These are phyloP conservation scores for Acorus calamus DNA, from an alignment of 106 monocot species.

Conservation along the genomic window DNA sequence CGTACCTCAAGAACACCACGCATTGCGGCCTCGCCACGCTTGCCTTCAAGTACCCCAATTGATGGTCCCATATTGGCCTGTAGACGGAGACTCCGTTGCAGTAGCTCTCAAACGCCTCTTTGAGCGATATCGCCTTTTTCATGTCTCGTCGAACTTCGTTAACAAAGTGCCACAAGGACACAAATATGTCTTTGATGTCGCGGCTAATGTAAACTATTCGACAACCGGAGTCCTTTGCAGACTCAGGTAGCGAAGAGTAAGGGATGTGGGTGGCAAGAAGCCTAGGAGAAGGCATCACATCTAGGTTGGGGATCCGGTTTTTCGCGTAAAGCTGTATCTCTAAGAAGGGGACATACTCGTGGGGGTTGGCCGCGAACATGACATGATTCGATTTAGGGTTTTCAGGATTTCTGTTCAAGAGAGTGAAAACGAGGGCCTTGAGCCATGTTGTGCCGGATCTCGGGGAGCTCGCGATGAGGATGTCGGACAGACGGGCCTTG, in stretches of 20 bases:
- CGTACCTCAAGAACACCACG: conserved; percentile 4
- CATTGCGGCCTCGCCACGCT: not conserved
- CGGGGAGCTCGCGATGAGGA: no score
- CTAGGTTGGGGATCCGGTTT: not conserved
- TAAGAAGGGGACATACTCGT: conserved; percentile 8
- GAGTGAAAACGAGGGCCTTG: no score
- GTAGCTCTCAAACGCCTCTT: not conserved
- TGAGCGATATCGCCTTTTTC: not conserved
- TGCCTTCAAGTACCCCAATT: conserved; percentile 2
- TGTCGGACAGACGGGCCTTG: no score
- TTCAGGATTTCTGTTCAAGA: no score
- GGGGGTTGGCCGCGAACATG: not conserved
- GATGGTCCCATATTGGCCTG: conserved; percentile 5
- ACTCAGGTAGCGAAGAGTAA: not conserved
- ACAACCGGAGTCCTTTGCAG: not conserved
- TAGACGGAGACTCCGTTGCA: conserved; percentile 1
- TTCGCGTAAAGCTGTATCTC: not conserved
- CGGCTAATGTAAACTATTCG: conserved; percentile 8
- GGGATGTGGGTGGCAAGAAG: conserved; percentile 3
- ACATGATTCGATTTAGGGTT: no score
- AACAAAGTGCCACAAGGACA: conserved; percentile 3
- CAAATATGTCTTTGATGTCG: not conserved
- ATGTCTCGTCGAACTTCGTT: no score
- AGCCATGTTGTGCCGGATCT: no score
- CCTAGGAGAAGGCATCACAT: conserved; percentile 3